These are phyloP conservation scores for Endotrypanum monterogeii DNA, from an alignment of 208 protist genomes.

Conservation along the genomic window DNA sequence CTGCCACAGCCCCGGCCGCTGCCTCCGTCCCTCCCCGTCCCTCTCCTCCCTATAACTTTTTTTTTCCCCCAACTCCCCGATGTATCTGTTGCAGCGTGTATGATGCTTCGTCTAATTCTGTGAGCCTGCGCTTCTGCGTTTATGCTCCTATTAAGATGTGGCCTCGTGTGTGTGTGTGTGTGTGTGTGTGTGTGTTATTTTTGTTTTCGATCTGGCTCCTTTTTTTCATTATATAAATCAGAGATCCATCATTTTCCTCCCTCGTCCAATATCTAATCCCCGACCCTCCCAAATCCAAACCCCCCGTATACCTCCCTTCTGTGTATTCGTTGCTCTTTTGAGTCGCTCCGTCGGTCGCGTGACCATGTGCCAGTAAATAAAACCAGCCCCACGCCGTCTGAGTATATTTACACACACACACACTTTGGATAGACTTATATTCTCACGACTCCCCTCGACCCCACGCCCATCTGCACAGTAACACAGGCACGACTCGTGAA, in stretches of 20 bases:
- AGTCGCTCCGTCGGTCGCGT: neutral
- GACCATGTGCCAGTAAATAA: neutral
- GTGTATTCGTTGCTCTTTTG: neutral
- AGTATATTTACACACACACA: neutral
- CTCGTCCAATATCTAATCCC: too few species aligned
- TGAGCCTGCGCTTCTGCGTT: constrained; percentile 4
- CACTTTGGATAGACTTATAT: neutral
- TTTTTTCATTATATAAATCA: too few species aligned
- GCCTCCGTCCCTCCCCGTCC: neutral
- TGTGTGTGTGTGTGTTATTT: constrained; percentile 8
- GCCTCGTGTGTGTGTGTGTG: constrained; percentile 1
- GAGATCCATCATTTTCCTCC: too few species aligned
- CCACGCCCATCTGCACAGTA: neutral
- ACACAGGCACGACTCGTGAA: neutral
- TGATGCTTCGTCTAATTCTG: neutral
- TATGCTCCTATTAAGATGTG: constrained; percentile 16
- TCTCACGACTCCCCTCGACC: neutral
- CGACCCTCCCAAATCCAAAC: too few species aligned
- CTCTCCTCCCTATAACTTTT: constrained; percentile 3
- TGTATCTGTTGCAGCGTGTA: constrained; percentile 5
- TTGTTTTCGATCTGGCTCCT: too few species aligned
- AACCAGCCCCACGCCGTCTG: neutral
- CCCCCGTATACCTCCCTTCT: too few species aligned
- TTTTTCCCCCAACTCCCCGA: neutral
- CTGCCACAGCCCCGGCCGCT: neutral